phyloP scores from a whole-genome alignment of 495 filamentous ascomycete species.

The Tuber melanosporum region DNA sequence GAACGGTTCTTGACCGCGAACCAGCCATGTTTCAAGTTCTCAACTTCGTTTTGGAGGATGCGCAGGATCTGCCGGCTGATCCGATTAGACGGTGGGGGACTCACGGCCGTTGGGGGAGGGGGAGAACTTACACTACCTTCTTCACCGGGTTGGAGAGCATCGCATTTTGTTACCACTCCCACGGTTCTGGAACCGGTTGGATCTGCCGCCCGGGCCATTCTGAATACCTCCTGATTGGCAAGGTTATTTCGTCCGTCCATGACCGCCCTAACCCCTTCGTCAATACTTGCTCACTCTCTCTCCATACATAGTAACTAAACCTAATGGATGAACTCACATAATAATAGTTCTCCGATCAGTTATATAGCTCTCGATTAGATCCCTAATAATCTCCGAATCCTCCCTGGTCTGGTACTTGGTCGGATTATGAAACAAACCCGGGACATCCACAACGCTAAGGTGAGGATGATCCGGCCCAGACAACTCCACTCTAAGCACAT shows the following conservation, averaged over 20 bases:
- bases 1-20: slow-evolving; percentile 51
- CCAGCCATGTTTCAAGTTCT: slow-evolving; percentile 49
- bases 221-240: slow-evolving; percentile 43
- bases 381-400: slow-evolving; percentile 43
- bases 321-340: slow-evolving; percentile 40
- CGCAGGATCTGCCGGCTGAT: slow-evolving; percentile 29
- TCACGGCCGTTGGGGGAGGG: neutral
- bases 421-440: slow-evolving; percentile 49
- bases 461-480: slow-evolving; percentile 48
- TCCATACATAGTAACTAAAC: neutral
- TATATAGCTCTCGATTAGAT: slow-evolving; percentile 48
- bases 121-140: slow-evolving; percentile 37
- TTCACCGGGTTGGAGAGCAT: slow-evolving; percentile 45
- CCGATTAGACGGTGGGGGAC: neutral
- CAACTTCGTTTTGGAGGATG: slow-evolving; percentile 42
- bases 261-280: slow-evolving; percentile 34
- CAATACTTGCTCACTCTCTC: neutral
- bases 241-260: slow-evolving; percentile 40
- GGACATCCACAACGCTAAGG: slow-evolving; percentile 53
- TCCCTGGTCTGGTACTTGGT: slow-evolving; percentile 44
- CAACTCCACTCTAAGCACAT: slow-evolving; percentile 51
- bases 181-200: slow-evolving; percentile 44
- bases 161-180: slow-evolving; percentile 48
- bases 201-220: slow-evolving; percentile 41
- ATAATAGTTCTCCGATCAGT: slow-evolving; percentile 47